Percentiles rank a stretch among this genome's conserved stretches.
Evolutionary conservation across 192 early-diverging fungal genomes (phyloP).

Genomic region (Coemansia sp.): DNA sequence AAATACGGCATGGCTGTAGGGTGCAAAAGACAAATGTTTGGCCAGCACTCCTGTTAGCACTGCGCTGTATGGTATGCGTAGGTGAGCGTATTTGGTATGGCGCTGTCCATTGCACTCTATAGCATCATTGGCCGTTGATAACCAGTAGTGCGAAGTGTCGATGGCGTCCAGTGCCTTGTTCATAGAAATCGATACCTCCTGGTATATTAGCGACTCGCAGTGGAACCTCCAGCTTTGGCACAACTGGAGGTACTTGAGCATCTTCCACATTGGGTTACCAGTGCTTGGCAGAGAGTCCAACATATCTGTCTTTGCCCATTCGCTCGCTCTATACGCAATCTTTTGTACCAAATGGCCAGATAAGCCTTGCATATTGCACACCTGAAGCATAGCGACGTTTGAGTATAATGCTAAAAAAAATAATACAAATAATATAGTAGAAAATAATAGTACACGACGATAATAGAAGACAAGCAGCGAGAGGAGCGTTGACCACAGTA

Average conservation of each 20-base stretch:
- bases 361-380: conserved; percentile 12
- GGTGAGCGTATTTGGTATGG: conserved; percentile 10
- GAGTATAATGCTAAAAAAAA: neutral
- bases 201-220: conserved; percentile 22
- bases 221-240: conserved; percentile 23
- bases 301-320: conserved; percentile 7
- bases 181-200: conserved; percentile 12
- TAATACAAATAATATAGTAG: neutral
- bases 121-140: neutral
- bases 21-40: neutral
- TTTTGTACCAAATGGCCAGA: conserved; percentile 15
- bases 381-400: neutral
- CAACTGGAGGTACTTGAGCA: conserved; percentile 19
- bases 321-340: conserved; percentile 15
- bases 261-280: conserved; percentile 30
- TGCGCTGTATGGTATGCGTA: conserved; percentile 10
- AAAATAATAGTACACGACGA: neutral
- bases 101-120: conserved; percentile 1
- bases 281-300: conserved; percentile 2
- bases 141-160: conserved; percentile 19
- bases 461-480: neutral
- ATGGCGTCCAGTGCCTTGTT: conserved; percentile 1
- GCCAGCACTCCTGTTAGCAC: conserved; percentile 9
- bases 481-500: neutral
- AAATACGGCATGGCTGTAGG: neutral